phyloP scores from a whole-genome alignment of 768 basidiomycete species.

The Leucocoprinus leucothites region DNA sequence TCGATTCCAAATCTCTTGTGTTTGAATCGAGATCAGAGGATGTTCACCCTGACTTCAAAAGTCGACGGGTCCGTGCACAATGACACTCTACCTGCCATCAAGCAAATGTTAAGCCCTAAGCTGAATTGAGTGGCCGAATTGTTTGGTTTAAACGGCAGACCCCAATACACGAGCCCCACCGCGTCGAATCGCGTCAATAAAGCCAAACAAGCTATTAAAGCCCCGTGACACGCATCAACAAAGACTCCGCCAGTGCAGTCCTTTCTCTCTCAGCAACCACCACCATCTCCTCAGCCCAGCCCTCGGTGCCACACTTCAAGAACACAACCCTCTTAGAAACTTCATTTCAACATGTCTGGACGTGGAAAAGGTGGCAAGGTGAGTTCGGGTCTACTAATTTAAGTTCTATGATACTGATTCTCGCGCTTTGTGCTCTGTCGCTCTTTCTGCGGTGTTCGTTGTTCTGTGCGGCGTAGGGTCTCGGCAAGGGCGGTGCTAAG shows the following conservation, averaged over 20 bases:
- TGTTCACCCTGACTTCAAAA: no score
- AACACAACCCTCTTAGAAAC: constrained; percentile 19
- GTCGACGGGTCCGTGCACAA: no score
- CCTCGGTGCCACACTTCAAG: constrained; percentile 3
- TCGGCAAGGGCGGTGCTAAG: constrained; percentile 79
- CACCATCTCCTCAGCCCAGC: constrained; percentile 23
- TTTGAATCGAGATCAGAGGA: no score
- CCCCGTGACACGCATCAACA: constrained; percentile 21
- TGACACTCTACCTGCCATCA: no score
- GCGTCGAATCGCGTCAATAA: constrained; percentile 26
- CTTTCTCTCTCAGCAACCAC: constrained; percentile 27
- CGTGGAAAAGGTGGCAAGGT: constrained; percentile 81
- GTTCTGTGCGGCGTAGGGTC: constrained; percentile 44
- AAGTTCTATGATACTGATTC: not conserved
- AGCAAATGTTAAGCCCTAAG: no score
- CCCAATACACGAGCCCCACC: not conserved
- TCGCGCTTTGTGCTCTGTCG: not conserved
- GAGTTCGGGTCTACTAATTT: constrained; percentile 10
- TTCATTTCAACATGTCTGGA: constrained; percentile 54
- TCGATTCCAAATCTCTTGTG: no score
- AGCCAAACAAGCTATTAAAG: constrained; percentile 36
- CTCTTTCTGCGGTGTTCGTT: constrained; percentile 8
- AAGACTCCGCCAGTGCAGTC: constrained; percentile 17
- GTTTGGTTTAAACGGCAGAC: no score
- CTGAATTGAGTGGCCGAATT: no score